These are phyloP conservation scores for Dothistroma septosporum DNA, from an alignment of 2,329 filamentous ascomycete species.

Conservation along the genomic window DNA sequence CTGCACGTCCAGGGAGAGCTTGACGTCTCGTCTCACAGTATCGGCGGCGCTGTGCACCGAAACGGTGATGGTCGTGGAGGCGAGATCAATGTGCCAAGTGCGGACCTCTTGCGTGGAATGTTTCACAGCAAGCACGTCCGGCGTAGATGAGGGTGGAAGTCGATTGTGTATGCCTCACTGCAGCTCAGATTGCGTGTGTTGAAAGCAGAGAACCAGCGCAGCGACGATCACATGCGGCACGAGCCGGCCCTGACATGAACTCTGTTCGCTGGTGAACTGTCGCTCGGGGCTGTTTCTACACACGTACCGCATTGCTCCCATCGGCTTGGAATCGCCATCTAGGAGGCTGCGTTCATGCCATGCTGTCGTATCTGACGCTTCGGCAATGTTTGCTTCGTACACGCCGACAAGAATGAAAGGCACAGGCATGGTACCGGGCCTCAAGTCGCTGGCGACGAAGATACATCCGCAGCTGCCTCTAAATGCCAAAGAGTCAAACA, in stretches of 20 bases:
- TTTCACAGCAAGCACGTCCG: neutral
- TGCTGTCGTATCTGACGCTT: neutral
- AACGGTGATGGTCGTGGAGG: neutral
- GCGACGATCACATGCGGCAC: neutral
- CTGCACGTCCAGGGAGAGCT: slow-evolving; percentile 5
- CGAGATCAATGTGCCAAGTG: neutral
- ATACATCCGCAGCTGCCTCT: slow-evolving; percentile 53
- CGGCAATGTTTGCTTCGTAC: slow-evolving; percentile 19
- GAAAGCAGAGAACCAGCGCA: neutral
- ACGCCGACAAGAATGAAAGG: slow-evolving; percentile 46
- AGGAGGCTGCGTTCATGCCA: neutral
- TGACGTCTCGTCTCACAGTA: neutral
- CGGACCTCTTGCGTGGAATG: neutral
- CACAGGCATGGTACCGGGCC: slow-evolving; percentile 43
- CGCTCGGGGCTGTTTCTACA: neutral
- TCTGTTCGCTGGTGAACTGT: neutral
- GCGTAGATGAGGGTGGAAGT: neutral
- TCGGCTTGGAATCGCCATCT: neutral
- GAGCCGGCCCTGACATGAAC: neutral
- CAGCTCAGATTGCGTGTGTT: neutral
- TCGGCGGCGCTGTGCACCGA: slow-evolving; percentile 1
- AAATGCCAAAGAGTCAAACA: slow-evolving; percentile 54
- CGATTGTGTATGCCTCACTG: neutral
- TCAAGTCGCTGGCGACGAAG: slow-evolving; percentile 51
- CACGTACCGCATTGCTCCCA: neutral